These are phyloP conservation scores for Russula virescens DNA, from an alignment of 768 basidiomycete genomes.

Conservation along the genomic window DNA sequence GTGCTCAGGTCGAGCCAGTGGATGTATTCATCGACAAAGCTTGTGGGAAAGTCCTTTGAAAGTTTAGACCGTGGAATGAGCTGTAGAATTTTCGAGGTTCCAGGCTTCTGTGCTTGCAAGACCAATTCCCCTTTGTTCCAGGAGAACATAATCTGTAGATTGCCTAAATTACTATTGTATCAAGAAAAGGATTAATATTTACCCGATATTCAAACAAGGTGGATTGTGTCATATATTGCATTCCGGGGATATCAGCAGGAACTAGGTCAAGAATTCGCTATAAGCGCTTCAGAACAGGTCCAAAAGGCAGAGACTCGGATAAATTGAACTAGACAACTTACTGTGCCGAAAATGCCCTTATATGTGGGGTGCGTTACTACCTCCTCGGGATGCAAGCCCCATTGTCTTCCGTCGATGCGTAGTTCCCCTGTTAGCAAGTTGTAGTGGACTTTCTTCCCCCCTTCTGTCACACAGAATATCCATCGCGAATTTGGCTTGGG, in stretches of 20 bases:
- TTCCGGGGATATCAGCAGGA: constrained; percentile 1
- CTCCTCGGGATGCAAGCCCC: constrained; percentile 2
- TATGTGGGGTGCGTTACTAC: constrained; percentile 1
- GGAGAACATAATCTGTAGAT: neutral
- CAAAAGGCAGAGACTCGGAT: neutral
- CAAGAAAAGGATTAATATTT: too few relatives aligned
- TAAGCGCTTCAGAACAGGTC: neutral
- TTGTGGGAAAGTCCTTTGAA: constrained; percentile 29
- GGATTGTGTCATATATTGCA: constrained; percentile 7
- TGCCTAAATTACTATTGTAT: neutral
- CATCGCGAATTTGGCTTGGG: constrained; percentile 11
- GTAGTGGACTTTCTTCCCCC: constrained; percentile 2
- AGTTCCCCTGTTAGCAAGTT: constrained; percentile 2
- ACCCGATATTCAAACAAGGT: constrained; percentile 6
- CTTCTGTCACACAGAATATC: neutral
- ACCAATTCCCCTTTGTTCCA: neutral
- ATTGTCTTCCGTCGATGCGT: neutral
- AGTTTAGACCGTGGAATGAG: constrained; percentile 33
- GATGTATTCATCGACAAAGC: constrained; percentile 30
- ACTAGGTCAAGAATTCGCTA: constrained; percentile 2
- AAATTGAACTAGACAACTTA: neutral
- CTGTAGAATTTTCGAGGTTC: constrained; percentile 20
- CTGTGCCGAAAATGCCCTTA: neutral
- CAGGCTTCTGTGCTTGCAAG: neutral
- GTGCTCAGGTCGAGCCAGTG: constrained; percentile 34